These are phyloP conservation scores for Russula earlei DNA, from an alignment of 768 basidiomycete genomes.

Conservation along the genomic window DNA sequence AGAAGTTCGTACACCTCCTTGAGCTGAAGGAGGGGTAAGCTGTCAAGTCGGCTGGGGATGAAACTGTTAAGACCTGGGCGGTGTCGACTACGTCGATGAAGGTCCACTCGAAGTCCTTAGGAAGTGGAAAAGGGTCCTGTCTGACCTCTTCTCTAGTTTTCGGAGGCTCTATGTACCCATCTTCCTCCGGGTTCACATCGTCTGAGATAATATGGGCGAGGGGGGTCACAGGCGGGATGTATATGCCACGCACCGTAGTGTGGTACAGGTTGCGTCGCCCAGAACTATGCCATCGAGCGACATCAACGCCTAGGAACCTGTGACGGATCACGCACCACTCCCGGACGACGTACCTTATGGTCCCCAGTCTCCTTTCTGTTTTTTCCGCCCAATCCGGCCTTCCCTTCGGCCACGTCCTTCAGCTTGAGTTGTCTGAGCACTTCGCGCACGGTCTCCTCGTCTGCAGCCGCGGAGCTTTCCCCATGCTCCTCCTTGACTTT, in stretches of 20 bases:
- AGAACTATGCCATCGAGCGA: conserved; percentile 52
- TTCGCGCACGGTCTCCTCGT: conserved; percentile 56
- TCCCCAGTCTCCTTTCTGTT: conserved; percentile 77
- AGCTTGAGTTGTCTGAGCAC: conserved; percentile 72
- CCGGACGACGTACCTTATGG: conserved; percentile 63
- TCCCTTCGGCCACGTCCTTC: conserved; percentile 79
- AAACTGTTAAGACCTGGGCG: conserved; percentile 44
- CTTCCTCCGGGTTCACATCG: conserved; percentile 54
- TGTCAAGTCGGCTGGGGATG: neutral
- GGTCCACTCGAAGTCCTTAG: conserved; percentile 90
- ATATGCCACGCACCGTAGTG: conserved; percentile 48
- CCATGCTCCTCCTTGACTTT: conserved; percentile 37
- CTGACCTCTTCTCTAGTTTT: conserved; percentile 70
- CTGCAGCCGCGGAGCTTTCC: conserved; percentile 30
- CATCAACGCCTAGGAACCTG: neutral
- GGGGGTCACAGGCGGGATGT: neutral
- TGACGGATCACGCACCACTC: neutral
- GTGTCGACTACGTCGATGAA: conserved; percentile 70
- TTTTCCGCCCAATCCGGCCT: conserved; percentile 63
- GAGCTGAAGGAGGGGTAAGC: conserved; percentile 37
- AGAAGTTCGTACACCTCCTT: conserved; percentile 89
- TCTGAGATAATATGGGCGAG: conserved; percentile 31
- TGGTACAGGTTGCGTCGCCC: conserved; percentile 97
- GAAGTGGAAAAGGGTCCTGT: conserved; percentile 81
- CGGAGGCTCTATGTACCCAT: conserved; percentile 85